A percentile compares a stretch with the other conserved stretches of the same genome.
Evolutionary conservation across 164 flowering plant genomes (phyloP).

Genomic region (Magnolia changhungtana): DNA sequence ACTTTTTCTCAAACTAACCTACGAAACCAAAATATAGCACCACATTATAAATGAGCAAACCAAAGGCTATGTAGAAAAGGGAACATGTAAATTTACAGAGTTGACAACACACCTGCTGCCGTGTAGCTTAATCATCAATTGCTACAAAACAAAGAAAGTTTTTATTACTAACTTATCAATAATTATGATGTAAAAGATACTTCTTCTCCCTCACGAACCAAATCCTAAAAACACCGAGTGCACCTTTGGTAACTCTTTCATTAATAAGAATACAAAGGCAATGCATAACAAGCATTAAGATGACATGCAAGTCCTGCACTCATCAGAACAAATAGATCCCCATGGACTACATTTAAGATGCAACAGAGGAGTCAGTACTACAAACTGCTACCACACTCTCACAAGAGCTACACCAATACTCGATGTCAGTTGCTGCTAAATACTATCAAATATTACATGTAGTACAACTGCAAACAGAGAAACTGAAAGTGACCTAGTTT

Average conservation of each 20-base stretch:
- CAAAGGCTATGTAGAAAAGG: not conserved
- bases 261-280: not conserved
- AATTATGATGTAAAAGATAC: not conserved
- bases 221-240: not conserved
- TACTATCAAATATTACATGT: not conserved
- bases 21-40: not conserved
- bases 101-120: not conserved
- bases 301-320: not conserved
- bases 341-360: not conserved
- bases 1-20: not conserved
- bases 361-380: not conserved
- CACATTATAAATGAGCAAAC: not conserved
- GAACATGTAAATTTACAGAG: not conserved
- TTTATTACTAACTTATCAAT: not conserved
- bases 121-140: not conserved
- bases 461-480: not conserved
- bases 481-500: no score
- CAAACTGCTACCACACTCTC: not conserved
- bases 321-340: not conserved
- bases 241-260: not conserved
- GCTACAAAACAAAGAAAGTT: not conserved
- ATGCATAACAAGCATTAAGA: not conserved
- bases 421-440: not conserved
- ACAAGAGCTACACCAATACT: not conserved
- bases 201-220: not conserved